Conservation (phyloP, 306 rosid genomes). For the Vigna reflexopilosa region DNA sequence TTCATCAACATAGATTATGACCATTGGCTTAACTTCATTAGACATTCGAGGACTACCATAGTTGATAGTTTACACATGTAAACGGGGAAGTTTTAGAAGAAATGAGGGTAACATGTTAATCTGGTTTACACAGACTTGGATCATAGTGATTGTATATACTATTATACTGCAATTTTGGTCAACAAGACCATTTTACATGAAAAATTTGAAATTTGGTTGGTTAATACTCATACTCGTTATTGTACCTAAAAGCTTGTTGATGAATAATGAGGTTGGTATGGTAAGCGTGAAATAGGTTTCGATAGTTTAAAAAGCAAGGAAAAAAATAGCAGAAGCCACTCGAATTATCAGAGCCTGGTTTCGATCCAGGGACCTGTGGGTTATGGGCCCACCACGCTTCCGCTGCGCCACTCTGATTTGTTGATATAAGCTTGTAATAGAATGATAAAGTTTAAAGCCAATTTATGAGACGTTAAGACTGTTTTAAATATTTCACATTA, state of each 20-base stretch:
- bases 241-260: neutral
- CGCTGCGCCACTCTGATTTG: constrained; percentile 64
- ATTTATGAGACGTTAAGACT: too few relatives aligned
- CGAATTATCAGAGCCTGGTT: constrained; percentile 52
- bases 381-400: constrained; percentile 44
- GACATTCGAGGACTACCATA: constrained; percentile 21
- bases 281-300: too few relatives aligned
- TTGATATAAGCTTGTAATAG: neutral
- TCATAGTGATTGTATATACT: constrained; percentile 29
- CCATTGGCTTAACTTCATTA: constrained; percentile 20
- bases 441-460: too few relatives aligned
- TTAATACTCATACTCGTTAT: neutral
- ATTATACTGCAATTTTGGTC: constrained; percentile 34
- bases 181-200: constrained; percentile 14
- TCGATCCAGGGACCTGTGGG: constrained; percentile 66
- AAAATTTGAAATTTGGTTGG: constrained; percentile 22
- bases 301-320: too few relatives aligned
- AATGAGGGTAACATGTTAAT: constrained; percentile 1
- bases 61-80: constrained; percentile 43
- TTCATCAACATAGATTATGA: constrained; percentile 56
- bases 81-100: constrained; percentile 36
- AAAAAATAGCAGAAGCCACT: neutral
- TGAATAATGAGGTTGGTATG: neutral
- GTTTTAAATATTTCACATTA: too few relatives aligned
- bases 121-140: constrained; percentile 4